Percentiles rank a stretch among this genome's conserved stretches.
Evolutionary conservation across 2,329 filamentous ascomycete genomes (phyloP).

Genomic region (Apiospora pterosperma): DNA sequence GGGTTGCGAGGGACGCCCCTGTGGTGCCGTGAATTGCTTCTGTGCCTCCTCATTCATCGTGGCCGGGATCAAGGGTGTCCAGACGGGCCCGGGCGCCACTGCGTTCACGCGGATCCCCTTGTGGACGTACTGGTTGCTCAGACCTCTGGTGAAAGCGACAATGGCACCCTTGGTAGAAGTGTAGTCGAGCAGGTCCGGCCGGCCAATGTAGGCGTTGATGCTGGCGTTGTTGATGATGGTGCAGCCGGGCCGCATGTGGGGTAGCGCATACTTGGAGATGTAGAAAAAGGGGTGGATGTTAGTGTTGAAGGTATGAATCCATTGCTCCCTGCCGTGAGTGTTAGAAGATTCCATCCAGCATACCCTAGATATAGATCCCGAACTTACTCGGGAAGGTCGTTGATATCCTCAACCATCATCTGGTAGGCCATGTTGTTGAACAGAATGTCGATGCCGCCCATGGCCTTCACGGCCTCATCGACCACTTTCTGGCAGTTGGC

Average conservation of each 20-base stretch:
- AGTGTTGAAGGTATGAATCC: conserved; percentile 74
- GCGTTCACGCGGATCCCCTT: conserved; percentile 61
- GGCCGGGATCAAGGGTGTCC: conserved; percentile 71
- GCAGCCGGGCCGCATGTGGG: conserved; percentile 70
- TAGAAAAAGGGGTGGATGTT: conserved; percentile 85
- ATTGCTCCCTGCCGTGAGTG: conserved; percentile 59
- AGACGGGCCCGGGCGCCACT: conserved; percentile 74
- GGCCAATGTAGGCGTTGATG: conserved; percentile 79
- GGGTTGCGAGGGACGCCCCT: conserved; percentile 75
- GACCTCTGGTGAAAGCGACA: conserved; percentile 71
- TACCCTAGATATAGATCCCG: neutral
- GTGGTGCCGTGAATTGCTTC: conserved; percentile 69
- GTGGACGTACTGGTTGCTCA: conserved; percentile 70
- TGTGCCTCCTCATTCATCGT: conserved; percentile 70
- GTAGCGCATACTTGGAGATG: conserved; percentile 71
- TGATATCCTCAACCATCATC: conserved; percentile 70
- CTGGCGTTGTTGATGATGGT: conserved; percentile 85
- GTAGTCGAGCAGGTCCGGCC: conserved; percentile 78
- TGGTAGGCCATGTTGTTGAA: conserved; percentile 74
- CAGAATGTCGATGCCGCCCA: conserved; percentile 71
- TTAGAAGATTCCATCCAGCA: neutral
- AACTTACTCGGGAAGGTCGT: conserved; percentile 64
- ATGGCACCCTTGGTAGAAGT: conserved; percentile 78
- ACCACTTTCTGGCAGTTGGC: conserved; percentile 69
- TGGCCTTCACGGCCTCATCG: conserved; percentile 59